Evolutionary conservation across 441 rosid genomes (phyloP).

Genomic region (Metrosideros polymorpha): DNA sequence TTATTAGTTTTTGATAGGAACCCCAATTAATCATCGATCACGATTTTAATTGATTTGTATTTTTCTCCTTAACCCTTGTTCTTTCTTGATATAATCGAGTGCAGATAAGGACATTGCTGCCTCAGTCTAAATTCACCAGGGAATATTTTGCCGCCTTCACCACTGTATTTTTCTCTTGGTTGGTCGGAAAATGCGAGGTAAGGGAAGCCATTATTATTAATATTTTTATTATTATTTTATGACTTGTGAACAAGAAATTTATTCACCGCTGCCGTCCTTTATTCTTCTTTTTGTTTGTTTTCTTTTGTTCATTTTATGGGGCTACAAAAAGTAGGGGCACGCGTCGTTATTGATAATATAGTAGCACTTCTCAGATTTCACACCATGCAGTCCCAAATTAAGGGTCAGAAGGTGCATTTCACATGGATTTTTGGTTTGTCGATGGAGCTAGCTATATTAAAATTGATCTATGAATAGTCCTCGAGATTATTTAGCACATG

Average conservation of each 20-base stretch:
- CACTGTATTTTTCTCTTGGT: conserved; percentile 76
- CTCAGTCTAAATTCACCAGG: conserved; percentile 52
- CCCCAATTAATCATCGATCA: not conserved
- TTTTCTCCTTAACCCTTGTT: not conserved
- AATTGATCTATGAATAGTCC: not conserved
- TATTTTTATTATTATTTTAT: not conserved
- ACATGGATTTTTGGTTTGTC: not conserved
- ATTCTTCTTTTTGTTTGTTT: not conserved
- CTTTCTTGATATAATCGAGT: not conserved
- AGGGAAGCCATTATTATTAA: not conserved
- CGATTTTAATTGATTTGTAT: not conserved
- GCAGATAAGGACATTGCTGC: conserved; percentile 58
- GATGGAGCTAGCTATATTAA: not conserved
- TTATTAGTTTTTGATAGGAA: not conserved
- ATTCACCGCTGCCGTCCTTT: not conserved
- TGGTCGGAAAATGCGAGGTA: conserved; percentile 83
- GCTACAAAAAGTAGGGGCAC: not conserved
- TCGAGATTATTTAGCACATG: not conserved
- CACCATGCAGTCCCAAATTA: not conserved
- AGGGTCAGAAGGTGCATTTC: not conserved
- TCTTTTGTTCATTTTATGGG: not conserved
- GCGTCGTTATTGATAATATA: not conserved
- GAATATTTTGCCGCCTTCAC: conserved; percentile 82
- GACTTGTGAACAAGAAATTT: not conserved
- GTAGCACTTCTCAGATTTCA: not conserved